Conservation (phyloP, 805 yeast genomes). For the Candida parachauliodes region DNA sequence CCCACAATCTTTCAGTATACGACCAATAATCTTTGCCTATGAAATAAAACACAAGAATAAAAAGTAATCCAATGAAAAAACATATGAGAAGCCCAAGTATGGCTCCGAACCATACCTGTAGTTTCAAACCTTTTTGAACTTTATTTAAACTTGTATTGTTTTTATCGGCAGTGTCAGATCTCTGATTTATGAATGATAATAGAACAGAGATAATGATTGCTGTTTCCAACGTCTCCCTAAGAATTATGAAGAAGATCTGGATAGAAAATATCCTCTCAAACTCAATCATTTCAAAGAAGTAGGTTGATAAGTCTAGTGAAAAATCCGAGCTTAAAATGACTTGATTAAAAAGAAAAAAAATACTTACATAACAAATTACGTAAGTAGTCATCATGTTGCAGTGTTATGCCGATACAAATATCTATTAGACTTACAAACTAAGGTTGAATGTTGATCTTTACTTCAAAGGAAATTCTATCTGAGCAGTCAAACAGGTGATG, state of each 20-base stretch:
- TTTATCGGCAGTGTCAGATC: slow-evolving; percentile 17
- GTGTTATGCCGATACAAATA: no score
- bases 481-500: slow-evolving; percentile 79
- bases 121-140: slow-evolving; percentile 31
- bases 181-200: slow-evolving; percentile 69
- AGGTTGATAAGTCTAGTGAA: no score
- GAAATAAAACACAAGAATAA: slow-evolving; percentile 66
- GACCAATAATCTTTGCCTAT: slow-evolving; percentile 87
- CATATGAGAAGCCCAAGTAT: slow-evolving; percentile 66
- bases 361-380: no score
- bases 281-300: slow-evolving; percentile 16
- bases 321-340: no score
- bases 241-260: slow-evolving; percentile 70
- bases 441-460: slow-evolving; percentile 12
- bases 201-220: slow-evolving; percentile 70
- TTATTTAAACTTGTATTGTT: slow-evolving; percentile 6
- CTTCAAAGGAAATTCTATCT: slow-evolving; percentile 54
- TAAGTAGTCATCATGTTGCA: no score
- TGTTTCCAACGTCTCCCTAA: slow-evolving; percentile 71
- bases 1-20: slow-evolving; percentile 84
- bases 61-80: slow-evolving; percentile 65
- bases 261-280: slow-evolving; percentile 55
- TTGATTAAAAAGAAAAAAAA: no score
- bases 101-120: slow-evolving; percentile 85
- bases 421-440: not conserved